Conservation (phyloP, 495 filamentous ascomycete species). For the Zalerion maritima region DNA sequence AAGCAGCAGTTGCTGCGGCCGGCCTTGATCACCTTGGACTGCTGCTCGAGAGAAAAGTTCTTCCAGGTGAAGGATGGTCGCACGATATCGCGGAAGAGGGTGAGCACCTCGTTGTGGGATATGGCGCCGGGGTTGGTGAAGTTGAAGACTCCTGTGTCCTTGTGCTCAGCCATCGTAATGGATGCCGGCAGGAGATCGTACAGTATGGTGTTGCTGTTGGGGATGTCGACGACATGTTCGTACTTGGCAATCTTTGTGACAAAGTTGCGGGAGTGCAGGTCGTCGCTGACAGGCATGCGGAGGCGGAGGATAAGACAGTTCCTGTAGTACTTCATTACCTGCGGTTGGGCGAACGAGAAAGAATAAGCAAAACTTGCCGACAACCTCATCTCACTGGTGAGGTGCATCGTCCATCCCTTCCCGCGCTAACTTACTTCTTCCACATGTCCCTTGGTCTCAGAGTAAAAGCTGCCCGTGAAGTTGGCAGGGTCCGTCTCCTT, state of each 20-base stretch:
- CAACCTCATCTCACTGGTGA: neutral
- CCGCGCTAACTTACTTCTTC: slow-evolving; percentile 34
- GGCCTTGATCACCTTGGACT: slow-evolving; percentile 51
- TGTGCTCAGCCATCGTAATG: slow-evolving; percentile 43
- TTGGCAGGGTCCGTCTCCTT: slow-evolving; percentile 48
- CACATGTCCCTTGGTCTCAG: slow-evolving; percentile 47
- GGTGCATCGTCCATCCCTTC: neutral
- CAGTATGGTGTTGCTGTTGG: slow-evolving; percentile 53
- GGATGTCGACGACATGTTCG: slow-evolving; percentile 47
- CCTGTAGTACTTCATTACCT: slow-evolving; percentile 46
- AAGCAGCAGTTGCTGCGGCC: slow-evolving; percentile 50
- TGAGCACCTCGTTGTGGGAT: slow-evolving; percentile 50
- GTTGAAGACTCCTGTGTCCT: slow-evolving; percentile 49
- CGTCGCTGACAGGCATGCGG: slow-evolving; percentile 55
- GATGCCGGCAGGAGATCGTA: slow-evolving; percentile 46
- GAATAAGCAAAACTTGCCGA: neutral
- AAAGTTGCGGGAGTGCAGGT: slow-evolving; percentile 50
- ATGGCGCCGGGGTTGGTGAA: slow-evolving; percentile 56
- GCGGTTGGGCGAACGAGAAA: neutral
- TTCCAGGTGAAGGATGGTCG: slow-evolving; percentile 47
- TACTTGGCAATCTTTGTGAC: slow-evolving; percentile 55
- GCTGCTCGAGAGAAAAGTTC: slow-evolving; percentile 51
- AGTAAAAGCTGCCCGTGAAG: slow-evolving; percentile 53
- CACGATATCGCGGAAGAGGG: slow-evolving; percentile 46
- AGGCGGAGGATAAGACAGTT: slow-evolving; percentile 47